phyloP scores from a whole-genome alignment of 2,329 filamentous ascomycete genomes.

The Dichotomopilus funicola region DNA sequence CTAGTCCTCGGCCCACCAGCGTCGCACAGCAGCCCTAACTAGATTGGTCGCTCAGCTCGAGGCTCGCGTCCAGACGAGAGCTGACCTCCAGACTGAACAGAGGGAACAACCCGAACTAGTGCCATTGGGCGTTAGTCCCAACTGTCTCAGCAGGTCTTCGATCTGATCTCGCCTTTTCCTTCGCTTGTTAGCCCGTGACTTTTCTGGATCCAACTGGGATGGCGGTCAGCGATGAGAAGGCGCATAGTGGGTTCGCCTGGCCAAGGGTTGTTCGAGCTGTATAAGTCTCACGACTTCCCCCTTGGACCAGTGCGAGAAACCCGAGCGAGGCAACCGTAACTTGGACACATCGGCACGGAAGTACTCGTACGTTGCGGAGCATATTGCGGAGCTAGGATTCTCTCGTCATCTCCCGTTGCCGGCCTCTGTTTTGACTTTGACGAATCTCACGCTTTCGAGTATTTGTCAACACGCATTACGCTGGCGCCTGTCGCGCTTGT shows the following conservation, averaged over 20 bases:
- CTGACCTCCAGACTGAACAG: constrained; percentile 11
- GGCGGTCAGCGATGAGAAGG: neutral
- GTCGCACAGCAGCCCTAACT: constrained; percentile 8
- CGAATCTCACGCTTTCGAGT: neutral
- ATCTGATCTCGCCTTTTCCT: constrained; percentile 15
- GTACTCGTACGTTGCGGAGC: too few relatives aligned
- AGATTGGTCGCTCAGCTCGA: constrained; percentile 16
- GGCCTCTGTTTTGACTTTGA: neutral
- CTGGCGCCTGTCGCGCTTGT: neutral
- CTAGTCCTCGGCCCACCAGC: constrained; percentile 1
- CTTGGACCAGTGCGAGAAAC: too few relatives aligned
- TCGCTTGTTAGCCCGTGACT: neutral
- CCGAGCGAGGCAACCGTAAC: too few relatives aligned
- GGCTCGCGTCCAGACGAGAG: constrained; percentile 9
- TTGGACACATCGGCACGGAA: too few relatives aligned
- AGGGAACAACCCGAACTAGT: constrained; percentile 13
- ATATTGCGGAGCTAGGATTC: too few relatives aligned
- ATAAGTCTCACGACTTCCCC: constrained; percentile 9
- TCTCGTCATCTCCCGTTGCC: too few relatives aligned
- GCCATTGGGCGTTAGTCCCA: constrained; percentile 11
- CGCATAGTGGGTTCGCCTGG: neutral
- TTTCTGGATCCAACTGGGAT: neutral
- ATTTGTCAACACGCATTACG: neutral
- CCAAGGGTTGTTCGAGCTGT: constrained; percentile 2
- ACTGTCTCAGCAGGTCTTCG: constrained; percentile 17